These are phyloP conservation scores for Pisolithus tinctorius DNA, from an alignment of 768 basidiomycete species.

Conservation along the genomic window DNA sequence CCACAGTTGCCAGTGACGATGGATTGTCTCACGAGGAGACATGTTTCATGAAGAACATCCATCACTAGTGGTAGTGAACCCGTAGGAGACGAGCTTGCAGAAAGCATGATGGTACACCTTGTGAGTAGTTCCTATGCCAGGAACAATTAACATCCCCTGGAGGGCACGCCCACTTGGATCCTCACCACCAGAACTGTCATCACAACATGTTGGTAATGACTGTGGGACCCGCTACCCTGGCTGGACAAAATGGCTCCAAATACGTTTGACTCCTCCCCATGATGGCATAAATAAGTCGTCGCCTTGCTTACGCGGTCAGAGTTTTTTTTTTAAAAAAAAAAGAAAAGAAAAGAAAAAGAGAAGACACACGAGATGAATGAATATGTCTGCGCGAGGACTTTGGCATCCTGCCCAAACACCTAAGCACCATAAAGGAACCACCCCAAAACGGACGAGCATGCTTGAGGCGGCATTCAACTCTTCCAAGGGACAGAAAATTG, in stretches of 20 bases:
- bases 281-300: constrained; percentile 45
- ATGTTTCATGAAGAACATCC: constrained; percentile 14
- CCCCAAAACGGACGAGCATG: constrained; percentile 55
- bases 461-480: constrained; percentile 37
- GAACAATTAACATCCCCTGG: constrained; percentile 3
- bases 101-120: constrained; percentile 18
- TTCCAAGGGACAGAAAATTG: constrained; percentile 8
- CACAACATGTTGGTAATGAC: constrained; percentile 1
- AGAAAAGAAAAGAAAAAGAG: neutral
- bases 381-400: constrained; percentile 40
- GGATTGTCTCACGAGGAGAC: constrained; percentile 16
- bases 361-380: constrained; percentile 41
- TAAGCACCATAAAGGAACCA: constrained; percentile 61
- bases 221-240: neutral
- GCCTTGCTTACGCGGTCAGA: constrained; percentile 32
- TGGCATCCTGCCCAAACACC: constrained; percentile 51
- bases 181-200: constrained; percentile 26
- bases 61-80: constrained; percentile 13
- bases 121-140: constrained; percentile 13
- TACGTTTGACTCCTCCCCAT: constrained; percentile 7
- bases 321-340: neutral
- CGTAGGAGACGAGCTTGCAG: constrained; percentile 5
- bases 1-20: constrained; percentile 17
- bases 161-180: neutral
- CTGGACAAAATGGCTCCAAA: constrained; percentile 2